Evolutionary conservation across 2,329 filamentous ascomycete genomes (phyloP).

Genomic region (Cladosporium colombiae): DNA sequence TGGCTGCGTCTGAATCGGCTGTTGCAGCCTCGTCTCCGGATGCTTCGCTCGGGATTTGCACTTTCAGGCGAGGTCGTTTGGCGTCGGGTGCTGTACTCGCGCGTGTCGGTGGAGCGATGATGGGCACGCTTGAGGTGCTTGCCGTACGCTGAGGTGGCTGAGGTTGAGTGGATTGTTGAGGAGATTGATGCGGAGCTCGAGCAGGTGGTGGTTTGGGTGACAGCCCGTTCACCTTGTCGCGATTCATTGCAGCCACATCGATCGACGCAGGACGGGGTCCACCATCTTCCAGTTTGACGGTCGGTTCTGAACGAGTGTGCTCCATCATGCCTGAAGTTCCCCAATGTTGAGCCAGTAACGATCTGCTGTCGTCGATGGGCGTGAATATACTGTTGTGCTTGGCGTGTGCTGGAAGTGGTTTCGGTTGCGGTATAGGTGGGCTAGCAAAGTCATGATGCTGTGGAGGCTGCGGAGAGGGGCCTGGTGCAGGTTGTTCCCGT

Average conservation of each 20-base stretch:
- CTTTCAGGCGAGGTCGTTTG: conserved; percentile 79
- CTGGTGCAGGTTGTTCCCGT: conserved; percentile 34
- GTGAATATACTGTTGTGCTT: conserved; percentile 95
- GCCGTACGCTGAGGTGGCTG: conserved; percentile 51
- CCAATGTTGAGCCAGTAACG: conserved; percentile 80
- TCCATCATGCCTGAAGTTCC: conserved; percentile 57
- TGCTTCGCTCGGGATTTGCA: conserved; percentile 91
- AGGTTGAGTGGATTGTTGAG: conserved; percentile 35
- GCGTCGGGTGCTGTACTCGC: conserved; percentile 75
- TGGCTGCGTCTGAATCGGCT: conserved; percentile 65
- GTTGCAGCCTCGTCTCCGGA: conserved; percentile 72
- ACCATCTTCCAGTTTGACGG: conserved; percentile 45
- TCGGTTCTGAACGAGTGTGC: conserved; percentile 29
- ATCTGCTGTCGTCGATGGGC: conserved; percentile 89
- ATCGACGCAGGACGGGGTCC: conserved; percentile 63
- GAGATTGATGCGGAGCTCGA: conserved; percentile 35
- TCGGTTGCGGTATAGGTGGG: conserved; percentile 61
- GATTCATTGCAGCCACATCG: conserved; percentile 60
- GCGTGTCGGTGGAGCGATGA: conserved; percentile 72
- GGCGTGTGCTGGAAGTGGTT: conserved; percentile 57
- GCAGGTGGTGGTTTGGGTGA: conserved; percentile 52
- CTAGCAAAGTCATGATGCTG: conserved; percentile 51
- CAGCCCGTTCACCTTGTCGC: conserved; percentile 47
- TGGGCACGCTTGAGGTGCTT: conserved; percentile 64
- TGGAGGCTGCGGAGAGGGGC: conserved; percentile 54